These are phyloP conservation scores for Avena eriantha DNA, from an alignment of 176 grass and related monocot species.

Conservation along the genomic window DNA sequence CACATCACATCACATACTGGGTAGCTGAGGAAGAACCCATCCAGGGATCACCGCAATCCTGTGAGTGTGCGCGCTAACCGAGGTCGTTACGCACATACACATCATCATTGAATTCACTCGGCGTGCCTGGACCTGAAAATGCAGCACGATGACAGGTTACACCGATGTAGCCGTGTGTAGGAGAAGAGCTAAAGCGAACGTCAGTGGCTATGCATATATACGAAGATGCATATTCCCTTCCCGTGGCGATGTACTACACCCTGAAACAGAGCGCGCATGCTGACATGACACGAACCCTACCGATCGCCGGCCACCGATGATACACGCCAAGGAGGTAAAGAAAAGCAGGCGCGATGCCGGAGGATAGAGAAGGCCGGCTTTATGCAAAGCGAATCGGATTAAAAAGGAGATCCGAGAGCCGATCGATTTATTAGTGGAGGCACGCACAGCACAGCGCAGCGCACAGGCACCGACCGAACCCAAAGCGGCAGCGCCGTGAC, in stretches of 20 bases:
- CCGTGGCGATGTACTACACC: neutral
- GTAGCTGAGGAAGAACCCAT: neutral
- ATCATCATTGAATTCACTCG: slow-evolving; percentile 34
- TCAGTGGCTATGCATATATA: neutral
- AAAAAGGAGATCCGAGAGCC: neutral
- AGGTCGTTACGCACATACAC: neutral
- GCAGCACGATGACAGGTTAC: neutral
- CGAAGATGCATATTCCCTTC: neutral
- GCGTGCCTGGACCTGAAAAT: neutral
- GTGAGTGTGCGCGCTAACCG: neutral
- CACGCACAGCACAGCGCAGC: neutral
- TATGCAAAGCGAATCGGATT: neutral
- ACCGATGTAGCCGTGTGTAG: neutral
- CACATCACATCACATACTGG: too few relatives aligned
- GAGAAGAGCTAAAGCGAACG: neutral
- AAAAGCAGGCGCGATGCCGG: neutral
- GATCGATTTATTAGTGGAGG: neutral
- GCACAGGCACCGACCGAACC: too few relatives aligned
- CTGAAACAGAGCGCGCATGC: neutral
- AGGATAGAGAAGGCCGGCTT: neutral
- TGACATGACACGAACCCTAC: neutral
- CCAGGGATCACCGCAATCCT: neutral
- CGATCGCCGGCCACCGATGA: neutral
- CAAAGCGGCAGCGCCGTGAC: too few relatives aligned
- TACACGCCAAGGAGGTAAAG: neutral